phyloP scores from a whole-genome alignment of 345 rosid genomes.

The Salix arbutifolia region DNA sequence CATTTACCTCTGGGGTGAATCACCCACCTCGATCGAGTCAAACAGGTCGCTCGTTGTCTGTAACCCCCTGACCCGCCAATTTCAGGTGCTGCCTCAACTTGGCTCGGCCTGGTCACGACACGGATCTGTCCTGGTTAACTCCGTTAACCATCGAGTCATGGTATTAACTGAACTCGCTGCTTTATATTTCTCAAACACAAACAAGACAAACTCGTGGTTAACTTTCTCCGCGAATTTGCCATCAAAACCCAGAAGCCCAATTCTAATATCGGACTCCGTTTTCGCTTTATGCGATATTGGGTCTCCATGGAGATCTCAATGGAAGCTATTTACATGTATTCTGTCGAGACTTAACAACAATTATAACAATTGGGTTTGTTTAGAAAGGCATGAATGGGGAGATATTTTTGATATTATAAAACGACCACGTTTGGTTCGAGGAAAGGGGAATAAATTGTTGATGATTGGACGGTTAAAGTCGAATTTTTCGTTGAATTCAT shows the following conservation, averaged over 20 bases:
- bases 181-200: slow-evolving; percentile 46
- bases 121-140: slow-evolving; percentile 73
- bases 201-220: slow-evolving; percentile 42
- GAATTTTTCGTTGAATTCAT: slow-evolving; percentile 59
- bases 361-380: slow-evolving; percentile 61
- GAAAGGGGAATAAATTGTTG: slow-evolving; percentile 48
- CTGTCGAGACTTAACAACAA: slow-evolving; percentile 2
- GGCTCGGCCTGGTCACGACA: slow-evolving; percentile 95
- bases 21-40: slow-evolving; percentile 41
- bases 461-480: slow-evolving; percentile 88
- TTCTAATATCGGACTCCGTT: slow-evolving; percentile 53
- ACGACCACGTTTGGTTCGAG: slow-evolving; percentile 71
- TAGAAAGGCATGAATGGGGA: slow-evolving; percentile 81
- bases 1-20: slow-evolving; percentile 68
- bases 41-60: slow-evolving; percentile 67
- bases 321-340: slow-evolving; percentile 70
- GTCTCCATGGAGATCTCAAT: slow-evolving; percentile 81
- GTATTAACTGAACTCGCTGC: slow-evolving; percentile 78
- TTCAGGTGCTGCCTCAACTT: slow-evolving; percentile 62
- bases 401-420: slow-evolving; percentile 75
- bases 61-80: slow-evolving; percentile 71
- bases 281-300: slow-evolving; percentile 81
- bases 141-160: slow-evolving; percentile 60
- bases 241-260: slow-evolving; percentile 80
- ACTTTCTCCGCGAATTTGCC: slow-evolving; percentile 79